Evolutionary conservation across 768 basidiomycete species (phyloP).

Genomic region (Sporobolomyces phaffii): DNA sequence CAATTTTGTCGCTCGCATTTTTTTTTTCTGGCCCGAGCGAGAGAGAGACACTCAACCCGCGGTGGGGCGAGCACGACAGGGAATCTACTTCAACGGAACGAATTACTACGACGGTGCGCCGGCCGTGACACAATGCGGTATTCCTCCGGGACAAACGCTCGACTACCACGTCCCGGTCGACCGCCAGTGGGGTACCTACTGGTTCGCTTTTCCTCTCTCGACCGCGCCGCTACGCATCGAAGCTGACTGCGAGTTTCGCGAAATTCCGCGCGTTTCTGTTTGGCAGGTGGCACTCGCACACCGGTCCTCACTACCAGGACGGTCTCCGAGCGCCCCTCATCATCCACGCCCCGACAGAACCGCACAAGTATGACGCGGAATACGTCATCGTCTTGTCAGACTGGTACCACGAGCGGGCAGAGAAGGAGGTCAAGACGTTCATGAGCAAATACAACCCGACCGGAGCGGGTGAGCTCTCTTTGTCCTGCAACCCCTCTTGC

Average conservation of each 20-base stretch:
- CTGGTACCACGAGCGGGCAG: conserved; percentile 83
- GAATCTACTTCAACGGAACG: conserved; percentile 85
- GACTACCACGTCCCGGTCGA: conserved; percentile 28
- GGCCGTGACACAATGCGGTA: conserved; percentile 70
- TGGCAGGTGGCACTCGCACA: conserved; percentile 44
- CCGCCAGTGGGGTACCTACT: conserved; percentile 32
- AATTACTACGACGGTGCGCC: conserved; percentile 85
- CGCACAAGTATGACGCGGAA: conserved; percentile 72
- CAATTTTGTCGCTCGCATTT: no score
- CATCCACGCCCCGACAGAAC: conserved; percentile 56
- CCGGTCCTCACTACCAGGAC: conserved; percentile 60
- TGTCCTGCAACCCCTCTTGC: conserved; percentile 44
- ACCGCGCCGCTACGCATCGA: conserved; percentile 55
- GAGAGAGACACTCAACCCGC: no score
- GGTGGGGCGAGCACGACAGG: no score
- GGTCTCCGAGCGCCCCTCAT: conserved; percentile 82
- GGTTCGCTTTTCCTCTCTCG: not conserved
- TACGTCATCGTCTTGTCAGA: conserved; percentile 78
- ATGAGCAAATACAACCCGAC: conserved; percentile 57
- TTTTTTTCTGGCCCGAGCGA: no score
- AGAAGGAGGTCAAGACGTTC: conserved; percentile 52
- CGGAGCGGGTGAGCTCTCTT: conserved; percentile 17
- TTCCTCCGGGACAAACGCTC: conserved; percentile 56
- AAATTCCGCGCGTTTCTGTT: conserved; percentile 56
- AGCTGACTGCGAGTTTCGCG: not conserved